Evolutionary conservation across 805 yeast genomes (phyloP), one percentile per base, ranked within the genome.

Genomic region (Candida nanaspora): DNA sequence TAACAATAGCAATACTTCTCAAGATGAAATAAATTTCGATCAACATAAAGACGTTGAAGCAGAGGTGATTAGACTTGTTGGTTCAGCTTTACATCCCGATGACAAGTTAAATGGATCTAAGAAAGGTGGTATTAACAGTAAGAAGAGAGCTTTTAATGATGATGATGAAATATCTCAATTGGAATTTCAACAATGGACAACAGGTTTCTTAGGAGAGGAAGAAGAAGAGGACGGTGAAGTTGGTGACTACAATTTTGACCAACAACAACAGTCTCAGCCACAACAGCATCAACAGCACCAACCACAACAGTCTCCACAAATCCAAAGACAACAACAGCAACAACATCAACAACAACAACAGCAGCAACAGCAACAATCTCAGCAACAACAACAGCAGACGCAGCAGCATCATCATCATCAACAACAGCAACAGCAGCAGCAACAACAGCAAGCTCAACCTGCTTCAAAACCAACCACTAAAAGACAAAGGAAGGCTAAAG

Each of bases 51-150:
- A 76, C 13, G 93, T 82, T 3, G 93, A 82, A 51, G 93, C 84
- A 15, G 93, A 88, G 0, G 88, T 84, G 15, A 69, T 83, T 76
- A 71, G 75, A 41, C 75, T 76, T 49, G 91, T 82, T 13, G 86
- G 83, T 16, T 83, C 81, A 6, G 72, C 80, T 1, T 58, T 81
- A 19, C 15, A 31, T n/a, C 11, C 34, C 33, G 76, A 68, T 15
- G 46, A 39, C 40, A 47, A 48, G 27, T 34, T 34, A 19, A 29
- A 39, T 16, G 33, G 16, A 6, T 23, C 18, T 6, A 15, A 21
- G 11, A 19, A 18, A 7, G 26, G 20, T 19, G 22, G 14, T 16
- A 26, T 18, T 15, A 28, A 19, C 13, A 18, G 15, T 29, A 49
- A 46, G 28, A 65, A 63, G 45, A 50, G 68, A 32, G 49, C 47